Base-by-base conservation (phyloP, 768 basidiomycete genomes). In the Lactarius indigo region DNA sequence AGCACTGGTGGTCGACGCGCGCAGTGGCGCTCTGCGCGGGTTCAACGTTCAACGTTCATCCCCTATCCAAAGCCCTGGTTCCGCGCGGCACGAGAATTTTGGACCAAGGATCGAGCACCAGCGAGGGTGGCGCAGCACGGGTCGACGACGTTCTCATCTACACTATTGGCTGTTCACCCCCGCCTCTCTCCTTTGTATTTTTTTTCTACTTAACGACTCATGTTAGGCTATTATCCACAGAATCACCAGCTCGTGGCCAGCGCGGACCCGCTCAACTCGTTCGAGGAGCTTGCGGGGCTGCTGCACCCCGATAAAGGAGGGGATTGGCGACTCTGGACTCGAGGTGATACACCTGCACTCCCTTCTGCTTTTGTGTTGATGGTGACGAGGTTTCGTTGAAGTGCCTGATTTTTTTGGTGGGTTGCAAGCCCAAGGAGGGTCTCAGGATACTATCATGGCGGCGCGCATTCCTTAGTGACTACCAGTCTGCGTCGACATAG, bases 161-260 rank as follows among this genome's bases (percentile, higher is more conserved):
- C 55, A 10, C 31, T 31, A 57, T n/a, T 30, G 28, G 31, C 31
- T 30, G 55, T 35, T 20, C 12, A 31, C 3, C 18, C 12, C 33
- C 7, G 18, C 33, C 35, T 12, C 55, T 10, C 55, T 2, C 18
- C 9, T 3, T 3, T 57, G 3, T 30, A 18, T 30, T 35, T n/a
- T 35, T 12, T 13, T 35, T 12, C 35, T 12, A 39, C 39, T 35
- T 9, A n/a, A 42, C 13, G 20, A 56, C 12, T 5, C 20, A 8
- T 17, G 6, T 31, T 68, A 90, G 94, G 94, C 20, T 92, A 94
- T 72, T 96, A 95, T 74, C 92, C 93, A 1, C 88, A 90, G 17
- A 87, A 92, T 72, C 94, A 96, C 75, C 90, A 86, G 58, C 88
- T 97, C 68, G 86, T 96, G 54, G 89, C 88, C 26, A 90, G 89